phyloP scores from a whole-genome alignment of 108 stramenopile species.

The Chaetoceros muelleri region DNA sequence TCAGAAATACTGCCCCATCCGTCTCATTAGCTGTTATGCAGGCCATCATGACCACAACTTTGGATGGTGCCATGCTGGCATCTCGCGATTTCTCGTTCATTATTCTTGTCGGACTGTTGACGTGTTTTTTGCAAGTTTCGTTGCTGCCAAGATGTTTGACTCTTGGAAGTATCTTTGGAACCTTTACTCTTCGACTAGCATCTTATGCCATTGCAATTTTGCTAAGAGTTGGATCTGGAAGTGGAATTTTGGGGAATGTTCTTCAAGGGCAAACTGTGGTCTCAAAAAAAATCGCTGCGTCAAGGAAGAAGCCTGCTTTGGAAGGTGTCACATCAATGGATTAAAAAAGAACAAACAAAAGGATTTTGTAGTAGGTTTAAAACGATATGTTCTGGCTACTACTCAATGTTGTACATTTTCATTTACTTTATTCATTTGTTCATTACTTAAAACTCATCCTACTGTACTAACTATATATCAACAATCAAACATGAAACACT shows the following conservation, averaged over 20 bases:
- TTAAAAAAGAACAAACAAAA: too few relatives aligned
- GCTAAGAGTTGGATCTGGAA: slow-evolving; percentile 21
- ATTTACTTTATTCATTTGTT: too few relatives aligned
- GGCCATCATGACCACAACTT: slow-evolving; percentile 51
- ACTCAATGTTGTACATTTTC: too few relatives aligned
- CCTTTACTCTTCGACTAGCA: slow-evolving; percentile 49
- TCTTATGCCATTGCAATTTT: slow-evolving; percentile 36
- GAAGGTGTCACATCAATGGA: too few relatives aligned
- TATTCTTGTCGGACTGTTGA: slow-evolving; percentile 35
- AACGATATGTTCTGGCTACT: too few relatives aligned
- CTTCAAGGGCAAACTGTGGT: slow-evolving; percentile 5
- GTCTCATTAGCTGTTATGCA: slow-evolving; percentile 49
- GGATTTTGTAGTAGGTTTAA: too few relatives aligned
- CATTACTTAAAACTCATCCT: too few relatives aligned
- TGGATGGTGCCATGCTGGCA: slow-evolving; percentile 72
- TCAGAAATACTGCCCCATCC: slow-evolving; percentile 42
- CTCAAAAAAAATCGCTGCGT: not conserved
- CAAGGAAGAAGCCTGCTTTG: too few relatives aligned
- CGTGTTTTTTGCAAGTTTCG: slow-evolving; percentile 40
- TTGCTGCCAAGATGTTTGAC: slow-evolving; percentile 31
- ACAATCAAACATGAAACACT: too few relatives aligned
- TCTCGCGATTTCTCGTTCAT: slow-evolving; percentile 73
- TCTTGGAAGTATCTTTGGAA: slow-evolving; percentile 33
- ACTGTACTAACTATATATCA: too few relatives aligned
- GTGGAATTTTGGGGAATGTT: slow-evolving; percentile 38